phyloP scores from a whole-genome alignment of 441 rosid genomes.

The Euphorbia schlechtendalii region DNA sequence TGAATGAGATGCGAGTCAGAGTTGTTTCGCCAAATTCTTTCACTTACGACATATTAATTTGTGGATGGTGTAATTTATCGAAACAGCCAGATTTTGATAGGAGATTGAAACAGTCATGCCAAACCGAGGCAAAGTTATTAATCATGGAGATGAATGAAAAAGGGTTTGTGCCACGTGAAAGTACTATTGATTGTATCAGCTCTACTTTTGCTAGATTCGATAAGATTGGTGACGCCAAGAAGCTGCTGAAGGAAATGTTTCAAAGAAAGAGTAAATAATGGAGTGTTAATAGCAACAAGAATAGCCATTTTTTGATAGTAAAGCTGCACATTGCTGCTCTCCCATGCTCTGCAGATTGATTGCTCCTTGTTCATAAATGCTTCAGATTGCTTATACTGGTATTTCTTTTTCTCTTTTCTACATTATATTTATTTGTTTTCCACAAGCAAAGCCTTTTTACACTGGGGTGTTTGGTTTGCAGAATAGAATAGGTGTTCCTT shows the following conservation, averaged over 20 bases:
- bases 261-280: slow-evolving; percentile 29
- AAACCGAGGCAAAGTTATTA: slow-evolving; percentile 54
- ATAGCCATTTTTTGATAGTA: neutral
- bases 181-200: slow-evolving; percentile 52
- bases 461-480: too few species aligned
- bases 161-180: slow-evolving; percentile 55
- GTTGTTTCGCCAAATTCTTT: slow-evolving; percentile 53
- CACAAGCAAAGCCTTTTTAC: too few species aligned
- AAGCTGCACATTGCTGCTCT: neutral
- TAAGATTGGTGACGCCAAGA: slow-evolving; percentile 48
- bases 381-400: neutral
- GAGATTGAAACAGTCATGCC: slow-evolving; percentile 38
- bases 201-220: slow-evolving; percentile 62
- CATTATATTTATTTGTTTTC: too few species aligned
- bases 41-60: slow-evolving; percentile 63
- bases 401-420: neutral
- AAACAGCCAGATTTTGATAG: slow-evolving; percentile 45
- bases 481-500: too few species aligned
- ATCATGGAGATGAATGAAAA: slow-evolving; percentile 64
- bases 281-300: slow-evolving; percentile 7
- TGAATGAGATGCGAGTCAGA: slow-evolving; percentile 72
- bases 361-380: neutral
- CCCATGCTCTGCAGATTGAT: neutral
- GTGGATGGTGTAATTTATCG: slow-evolving; percentile 67
- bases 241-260: slow-evolving; percentile 44